Evolutionary conservation across 306 rosid species (phyloP), one percentile per base, ranked within the genome.

Genomic region (Fragaria iinumae): DNA sequence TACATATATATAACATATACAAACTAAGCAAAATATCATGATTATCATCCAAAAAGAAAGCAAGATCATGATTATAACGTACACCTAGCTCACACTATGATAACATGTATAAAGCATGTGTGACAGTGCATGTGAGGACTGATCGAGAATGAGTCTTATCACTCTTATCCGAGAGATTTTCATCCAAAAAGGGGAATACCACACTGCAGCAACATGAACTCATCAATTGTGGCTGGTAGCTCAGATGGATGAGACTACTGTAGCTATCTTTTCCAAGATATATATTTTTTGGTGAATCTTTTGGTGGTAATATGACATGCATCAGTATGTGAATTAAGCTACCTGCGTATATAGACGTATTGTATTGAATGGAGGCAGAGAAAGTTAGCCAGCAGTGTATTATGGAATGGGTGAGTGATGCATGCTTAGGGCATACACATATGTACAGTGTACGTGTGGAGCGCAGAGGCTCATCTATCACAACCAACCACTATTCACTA

Each of bases 401-500:
- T 63, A 6, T 63, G 36, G 65, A 59, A 57, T 10, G 27, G 32
- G 64, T 23, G 11, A 23, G 64, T 23, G 64, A 57, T 57, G 34
- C 64, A 57, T 21, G 64, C 64, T 57, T 56, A 56, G 63, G 63
- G 63, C 63, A 56, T 57, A 57, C 32, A 62, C 36, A 13, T 2
- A 27, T 25, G 9, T 60, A 27, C 39, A 62, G 67, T 29, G 67
- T 62, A 62, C 67, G 11, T 11, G n/a, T 62, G 43, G 21, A 62
- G 67, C 16, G 43, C 67, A 14, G 67, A 4, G 20, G 1, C 20
- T 29, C 43, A 6, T 62, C n/a, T 6, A 16, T 62, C 5, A 6
- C 21, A 32, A 63, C 62, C 68, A 63, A 63, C 43, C 67, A 63
- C 67, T 63, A 32, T 63, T 60, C 67, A 60, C n/a, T 25, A 25